phyloP scores from a whole-genome alignment of 2,329 filamentous ascomycete species.

The Capronia coronata region DNA sequence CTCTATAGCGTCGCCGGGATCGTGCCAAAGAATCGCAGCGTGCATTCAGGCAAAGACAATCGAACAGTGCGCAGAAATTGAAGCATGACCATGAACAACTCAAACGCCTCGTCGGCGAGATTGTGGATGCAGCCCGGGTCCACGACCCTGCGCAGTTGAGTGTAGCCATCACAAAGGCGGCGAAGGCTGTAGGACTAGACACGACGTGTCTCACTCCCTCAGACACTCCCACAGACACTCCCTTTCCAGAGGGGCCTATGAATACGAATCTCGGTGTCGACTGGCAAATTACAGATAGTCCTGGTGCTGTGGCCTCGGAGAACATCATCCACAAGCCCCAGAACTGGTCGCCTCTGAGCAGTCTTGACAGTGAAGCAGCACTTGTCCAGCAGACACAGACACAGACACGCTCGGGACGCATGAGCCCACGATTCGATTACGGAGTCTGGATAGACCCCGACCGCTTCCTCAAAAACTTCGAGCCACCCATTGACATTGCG shows the following conservation, averaged over 20 bases:
- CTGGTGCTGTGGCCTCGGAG: too few species aligned
- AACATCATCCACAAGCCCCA: too few species aligned
- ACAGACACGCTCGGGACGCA: neutral
- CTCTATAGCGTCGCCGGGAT: conserved; percentile 17
- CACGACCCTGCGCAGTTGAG: neutral
- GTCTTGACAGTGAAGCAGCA: too few species aligned
- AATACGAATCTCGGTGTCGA: too few species aligned
- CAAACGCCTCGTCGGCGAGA: neutral
- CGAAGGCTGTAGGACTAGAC: neutral
- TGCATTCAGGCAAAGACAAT: conserved; percentile 4
- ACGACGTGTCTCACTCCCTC: too few species aligned
- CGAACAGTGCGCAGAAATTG: neutral
- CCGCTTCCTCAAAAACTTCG: neutral
- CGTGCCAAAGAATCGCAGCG: conserved; percentile 1
- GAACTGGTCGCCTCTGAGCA: too few species aligned
- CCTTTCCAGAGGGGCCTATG: too few species aligned
- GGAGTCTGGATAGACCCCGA: neutral
- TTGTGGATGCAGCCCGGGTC: neutral
- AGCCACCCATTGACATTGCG: conserved; percentile 4
- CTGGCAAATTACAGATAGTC: too few species aligned
- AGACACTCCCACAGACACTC: neutral
- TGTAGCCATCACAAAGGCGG: conserved; percentile 1
- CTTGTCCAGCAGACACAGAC: too few species aligned
- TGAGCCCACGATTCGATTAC: conserved; percentile 5
- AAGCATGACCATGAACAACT: conserved; percentile 4